Base-by-base conservation (phyloP, 768 basidiomycete species). In the Boletus edulis region DNA sequence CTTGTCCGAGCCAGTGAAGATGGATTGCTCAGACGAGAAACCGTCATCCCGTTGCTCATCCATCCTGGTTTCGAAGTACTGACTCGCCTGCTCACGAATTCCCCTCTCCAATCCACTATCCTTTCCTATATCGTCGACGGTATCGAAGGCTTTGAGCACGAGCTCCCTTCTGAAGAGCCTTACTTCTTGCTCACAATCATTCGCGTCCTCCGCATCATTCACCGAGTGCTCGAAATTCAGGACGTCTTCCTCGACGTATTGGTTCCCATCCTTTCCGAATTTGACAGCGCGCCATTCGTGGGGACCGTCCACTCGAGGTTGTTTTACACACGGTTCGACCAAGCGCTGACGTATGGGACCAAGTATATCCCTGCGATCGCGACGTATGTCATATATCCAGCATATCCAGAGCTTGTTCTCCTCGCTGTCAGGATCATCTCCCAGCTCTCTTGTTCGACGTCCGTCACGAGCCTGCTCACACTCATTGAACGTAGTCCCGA, bases 21-120 rank as follows among this genome's bases (percentile, higher is more conserved):
- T n/a, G 69, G 73, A 6, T 64, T 76, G 15, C 66, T 78, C 24
- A 85, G 77, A 54, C 70, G 72, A 35, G 87, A 89, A 29, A 64
- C 70, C 0, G 69, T 92, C 15, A 61, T 81, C 20, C 79, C 81
- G n/a, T 76, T 84, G 31, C 76, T 88, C 11, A 65, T 81, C 3
- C 93, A 97, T 64, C 94, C 96, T 3, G 96, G 94, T 0, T 93
- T 90, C 66, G 89, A 94, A 52, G 74, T 97, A 51, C 82, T 94
- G 72, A 82, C 86, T 41, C 84, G 91, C 5, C 63, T 98, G 14
- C 75, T 98, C 46, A 87, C 86, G 14, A 81, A 81, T 45, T 83
- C 87, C 0, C 76, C 82, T 0, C 76, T 98, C 4, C 92, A 94
- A 67, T 70, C 79, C 4, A 84, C 79, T 44, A 77, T 98, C 40